Evolutionary conservation across 306 rosid species (phyloP).

Genomic region (Spatholobus suberectus): DNA sequence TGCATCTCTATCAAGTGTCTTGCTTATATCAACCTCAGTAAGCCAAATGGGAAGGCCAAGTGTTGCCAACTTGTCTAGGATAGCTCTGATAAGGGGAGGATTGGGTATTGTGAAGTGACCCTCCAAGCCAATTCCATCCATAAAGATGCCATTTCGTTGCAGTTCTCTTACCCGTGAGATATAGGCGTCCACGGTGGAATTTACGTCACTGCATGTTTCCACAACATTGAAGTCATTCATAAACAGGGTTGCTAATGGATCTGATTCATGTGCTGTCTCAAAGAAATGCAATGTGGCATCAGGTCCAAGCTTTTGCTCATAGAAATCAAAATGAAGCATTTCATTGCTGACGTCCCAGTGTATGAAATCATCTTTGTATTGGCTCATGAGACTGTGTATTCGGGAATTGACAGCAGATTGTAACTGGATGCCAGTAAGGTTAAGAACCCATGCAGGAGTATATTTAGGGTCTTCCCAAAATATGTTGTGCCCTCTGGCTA

Average conservation of each 20-base stretch:
- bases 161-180: conserved; percentile 66
- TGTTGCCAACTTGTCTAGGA: conserved; percentile 85
- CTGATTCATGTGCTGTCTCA: conserved; percentile 70
- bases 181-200: conserved; percentile 76
- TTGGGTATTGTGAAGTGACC: conserved; percentile 81
- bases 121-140: conserved; percentile 95
- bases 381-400: conserved; percentile 70
- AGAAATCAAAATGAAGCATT: conserved; percentile 96
- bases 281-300: conserved; percentile 72
- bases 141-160: conserved; percentile 57
- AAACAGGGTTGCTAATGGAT: conserved; percentile 80
- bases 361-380: conserved; percentile 78
- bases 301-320: conserved; percentile 75
- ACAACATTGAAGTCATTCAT: conserved; percentile 95
- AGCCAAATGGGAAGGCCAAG: conserved; percentile 87
- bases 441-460: conserved; percentile 74
- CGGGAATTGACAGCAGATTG: conserved; percentile 64
- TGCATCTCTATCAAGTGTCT: conserved; percentile 51
- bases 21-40: conserved; percentile 91
- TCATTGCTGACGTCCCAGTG: conserved; percentile 98
- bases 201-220: conserved; percentile 80
- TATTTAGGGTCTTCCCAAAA: conserved; percentile 95
- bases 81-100: conserved; percentile 80
- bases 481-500: conserved; percentile 89
- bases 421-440: conserved; percentile 60